A percentile compares a stretch with the other conserved stretches of the same genome.
These are phyloP conservation scores for Cystobasidiaceae sp. DNA, from an alignment of 1,284 basidiomycete species.

Conservation along the genomic window DNA sequence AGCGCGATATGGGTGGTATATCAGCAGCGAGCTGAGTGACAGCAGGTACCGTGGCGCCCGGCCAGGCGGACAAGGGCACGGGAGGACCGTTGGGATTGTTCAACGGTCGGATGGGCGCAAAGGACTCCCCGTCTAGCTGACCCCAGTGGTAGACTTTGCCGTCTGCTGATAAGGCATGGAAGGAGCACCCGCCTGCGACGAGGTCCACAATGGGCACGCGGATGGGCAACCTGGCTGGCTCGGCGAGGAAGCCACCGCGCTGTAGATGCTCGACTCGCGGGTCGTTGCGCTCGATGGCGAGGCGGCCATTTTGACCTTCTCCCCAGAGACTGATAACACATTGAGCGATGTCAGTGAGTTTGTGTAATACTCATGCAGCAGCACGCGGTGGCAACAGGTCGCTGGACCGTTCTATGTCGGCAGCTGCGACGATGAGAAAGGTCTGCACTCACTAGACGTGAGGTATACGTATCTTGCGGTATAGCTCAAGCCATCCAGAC, in stretches of 20 bases:
- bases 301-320: conserved; percentile 32
- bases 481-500: conserved; percentile 28
- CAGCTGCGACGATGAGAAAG: too few relatives aligned
- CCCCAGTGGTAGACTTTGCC: conserved; percentile 37
- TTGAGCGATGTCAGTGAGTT: not conserved
- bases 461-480: conserved; percentile 15
- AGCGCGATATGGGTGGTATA: conserved; percentile 30
- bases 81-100: not conserved
- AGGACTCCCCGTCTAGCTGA: conserved; percentile 29
- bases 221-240: conserved; percentile 31
- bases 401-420: not conserved
- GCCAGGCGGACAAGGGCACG: conserved; percentile 1
- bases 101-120: conserved; percentile 15
- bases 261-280: conserved; percentile 6
- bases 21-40: not conserved
- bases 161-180: conserved; percentile 34
- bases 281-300: conserved; percentile 27
- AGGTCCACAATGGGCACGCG: conserved; percentile 35
- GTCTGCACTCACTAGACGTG: conserved; percentile 29
- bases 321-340: conserved; percentile 35
- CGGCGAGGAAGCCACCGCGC: conserved; percentile 17
- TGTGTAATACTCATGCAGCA: not conserved
- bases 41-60: not conserved
- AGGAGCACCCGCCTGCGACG: conserved; percentile 36
- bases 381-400: not conserved